phyloP scores from a whole-genome alignment of 768 basidiomycete genomes.

The Crucibulum laeve region DNA sequence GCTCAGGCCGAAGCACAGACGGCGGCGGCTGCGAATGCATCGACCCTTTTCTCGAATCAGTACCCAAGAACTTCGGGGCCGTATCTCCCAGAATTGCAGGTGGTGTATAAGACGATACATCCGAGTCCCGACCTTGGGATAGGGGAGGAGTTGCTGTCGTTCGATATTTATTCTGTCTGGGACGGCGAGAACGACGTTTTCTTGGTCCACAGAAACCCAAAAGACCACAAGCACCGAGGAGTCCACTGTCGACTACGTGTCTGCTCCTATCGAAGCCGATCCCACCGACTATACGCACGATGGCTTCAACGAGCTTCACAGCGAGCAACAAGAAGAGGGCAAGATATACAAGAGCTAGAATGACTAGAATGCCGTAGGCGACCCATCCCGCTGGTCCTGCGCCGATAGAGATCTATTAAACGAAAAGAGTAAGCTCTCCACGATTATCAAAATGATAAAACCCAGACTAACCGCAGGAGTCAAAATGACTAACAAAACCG shows the following conservation, averaged over 20 bases:
- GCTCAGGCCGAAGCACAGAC: slow-evolving; percentile 75
- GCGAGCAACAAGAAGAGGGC: slow-evolving; percentile 79
- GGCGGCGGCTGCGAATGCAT: slow-evolving; percentile 58
- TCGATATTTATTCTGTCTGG: slow-evolving; percentile 9
- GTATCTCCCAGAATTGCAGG: slow-evolving; percentile 27
- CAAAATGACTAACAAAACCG: slow-evolving; percentile 86
- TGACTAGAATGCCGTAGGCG: slow-evolving; percentile 86
- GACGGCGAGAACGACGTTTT: slow-evolving; percentile 28
- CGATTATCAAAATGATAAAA: background rate
- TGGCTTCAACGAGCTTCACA: slow-evolving; percentile 80
- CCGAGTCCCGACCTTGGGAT: slow-evolving; percentile 27
- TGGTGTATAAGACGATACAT: slow-evolving; percentile 48
- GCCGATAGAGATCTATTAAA: slow-evolving; percentile 74
- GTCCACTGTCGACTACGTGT: slow-evolving; percentile 77
- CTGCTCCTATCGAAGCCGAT: slow-evolving; percentile 83
- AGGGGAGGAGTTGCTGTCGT: background rate
- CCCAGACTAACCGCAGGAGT: slow-evolving; percentile 70
- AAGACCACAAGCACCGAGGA: slow-evolving; percentile 80
- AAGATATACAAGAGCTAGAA: slow-evolving; percentile 77
- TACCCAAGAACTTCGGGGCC: slow-evolving; percentile 28
- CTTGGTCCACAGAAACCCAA: slow-evolving; percentile 61
- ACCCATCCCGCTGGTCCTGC: slow-evolving; percentile 85
- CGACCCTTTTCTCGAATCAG: slow-evolving; percentile 43
- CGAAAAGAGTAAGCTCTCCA: background rate
- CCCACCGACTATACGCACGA: slow-evolving; percentile 70